These are phyloP conservation scores for Oryza meridionalis DNA, from an alignment of 176 grass and related monocot species.

Conservation along the genomic window DNA sequence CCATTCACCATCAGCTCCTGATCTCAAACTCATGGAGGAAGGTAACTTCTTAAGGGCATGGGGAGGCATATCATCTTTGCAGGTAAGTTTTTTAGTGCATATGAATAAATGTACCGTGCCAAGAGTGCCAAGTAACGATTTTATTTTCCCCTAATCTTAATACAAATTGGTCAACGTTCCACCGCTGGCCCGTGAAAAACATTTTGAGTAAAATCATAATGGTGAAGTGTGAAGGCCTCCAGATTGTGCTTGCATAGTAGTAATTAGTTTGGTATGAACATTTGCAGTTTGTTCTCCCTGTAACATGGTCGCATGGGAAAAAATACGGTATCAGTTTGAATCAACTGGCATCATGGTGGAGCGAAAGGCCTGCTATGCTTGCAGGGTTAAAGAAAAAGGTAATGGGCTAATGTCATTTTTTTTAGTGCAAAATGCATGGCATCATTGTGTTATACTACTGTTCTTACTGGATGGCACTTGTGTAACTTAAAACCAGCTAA, in stretches of 20 bases:
- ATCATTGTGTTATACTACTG: not conserved
- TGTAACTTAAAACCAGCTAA: not conserved
- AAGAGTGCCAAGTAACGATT: not conserved
- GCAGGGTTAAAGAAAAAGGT: slow-evolving; percentile 88
- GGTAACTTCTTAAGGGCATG: slow-evolving; percentile 94
- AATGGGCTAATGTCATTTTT: not conserved
- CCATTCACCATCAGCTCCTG: slow-evolving; percentile 89
- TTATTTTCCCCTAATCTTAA: no score
- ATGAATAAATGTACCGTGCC: not conserved
- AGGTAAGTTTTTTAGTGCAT: slow-evolving; percentile 50
- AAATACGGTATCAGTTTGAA: slow-evolving; percentile 75
- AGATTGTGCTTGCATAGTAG: not conserved
- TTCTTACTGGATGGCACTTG: not conserved
- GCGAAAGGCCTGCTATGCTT: slow-evolving; percentile 85
- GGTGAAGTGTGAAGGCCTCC: not conserved
- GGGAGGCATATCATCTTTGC: slow-evolving; percentile 97
- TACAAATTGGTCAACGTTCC: no score
- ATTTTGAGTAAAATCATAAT: not conserved
- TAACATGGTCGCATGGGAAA: slow-evolving; percentile 87
- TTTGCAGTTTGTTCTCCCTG: slow-evolving; percentile 90
- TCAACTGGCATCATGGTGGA: slow-evolving; percentile 87
- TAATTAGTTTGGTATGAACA: slow-evolving; percentile 14
- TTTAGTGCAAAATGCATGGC: not conserved
- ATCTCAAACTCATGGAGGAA: slow-evolving; percentile 91
- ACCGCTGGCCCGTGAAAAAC: no score